Conservation (phyloP, 768 basidiomycete species). For the Calocera viscosa region DNA sequence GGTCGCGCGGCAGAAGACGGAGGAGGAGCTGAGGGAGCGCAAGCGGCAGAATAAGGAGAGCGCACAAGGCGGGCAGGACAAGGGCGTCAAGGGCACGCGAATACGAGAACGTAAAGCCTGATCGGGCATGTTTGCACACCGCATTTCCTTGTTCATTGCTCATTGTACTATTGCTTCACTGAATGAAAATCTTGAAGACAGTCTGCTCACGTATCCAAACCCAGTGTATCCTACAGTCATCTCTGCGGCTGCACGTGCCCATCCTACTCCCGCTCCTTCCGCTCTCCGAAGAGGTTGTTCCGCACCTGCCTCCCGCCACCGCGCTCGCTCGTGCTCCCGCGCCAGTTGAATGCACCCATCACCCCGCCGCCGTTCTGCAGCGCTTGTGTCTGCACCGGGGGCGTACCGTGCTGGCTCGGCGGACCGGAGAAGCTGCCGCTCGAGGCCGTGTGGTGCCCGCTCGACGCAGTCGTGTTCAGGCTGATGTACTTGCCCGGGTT, state of each 20-base stretch:
- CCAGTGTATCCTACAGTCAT: background rate
- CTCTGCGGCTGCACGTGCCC: background rate
- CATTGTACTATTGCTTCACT: conserved; percentile 3
- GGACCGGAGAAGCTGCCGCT: background rate
- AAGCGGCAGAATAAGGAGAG: conserved; percentile 16
- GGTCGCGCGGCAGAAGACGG: conserved; percentile 21
- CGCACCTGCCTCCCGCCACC: background rate
- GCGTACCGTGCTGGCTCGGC: background rate
- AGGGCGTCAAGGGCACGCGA: background rate
- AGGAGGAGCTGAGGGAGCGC: conserved; percentile 20
- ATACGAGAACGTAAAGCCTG: background rate
- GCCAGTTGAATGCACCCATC: background rate
- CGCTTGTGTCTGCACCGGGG: background rate
- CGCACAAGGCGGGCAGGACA: background rate
- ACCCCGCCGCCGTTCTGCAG: conserved; percentile 5
- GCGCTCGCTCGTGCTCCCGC: background rate
- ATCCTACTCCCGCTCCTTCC: background rate
- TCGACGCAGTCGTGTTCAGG: conserved; percentile 41
- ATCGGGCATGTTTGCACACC: background rate
- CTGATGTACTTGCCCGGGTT: conserved; percentile 69
- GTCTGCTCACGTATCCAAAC: background rate
- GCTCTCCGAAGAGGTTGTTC: background rate
- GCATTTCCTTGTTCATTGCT: background rate
- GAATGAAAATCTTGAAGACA: background rate
- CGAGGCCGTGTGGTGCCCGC: background rate